These are phyloP conservation scores for Phytopythium cucurbitacearum DNA, from an alignment of 352 stramenopile genomes.

Conservation along the genomic window DNA sequence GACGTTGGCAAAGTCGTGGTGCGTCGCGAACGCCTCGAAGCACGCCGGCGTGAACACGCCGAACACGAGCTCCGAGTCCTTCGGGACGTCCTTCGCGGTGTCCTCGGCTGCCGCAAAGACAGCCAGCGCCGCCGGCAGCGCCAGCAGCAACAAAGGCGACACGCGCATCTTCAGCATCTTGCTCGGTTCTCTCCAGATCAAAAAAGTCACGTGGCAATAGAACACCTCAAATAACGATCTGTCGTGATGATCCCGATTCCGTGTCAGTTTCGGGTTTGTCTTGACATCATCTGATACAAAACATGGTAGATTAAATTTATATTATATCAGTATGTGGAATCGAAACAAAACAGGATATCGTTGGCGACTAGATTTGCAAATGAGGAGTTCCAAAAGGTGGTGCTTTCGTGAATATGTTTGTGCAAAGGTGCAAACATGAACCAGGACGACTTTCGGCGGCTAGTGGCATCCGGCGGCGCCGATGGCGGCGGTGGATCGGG, in stretches of 20 bases:
- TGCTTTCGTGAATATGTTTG: no score
- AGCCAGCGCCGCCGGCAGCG: constrained; percentile 3
- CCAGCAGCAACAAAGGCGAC: constrained; percentile 10
- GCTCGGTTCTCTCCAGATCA: background rate
- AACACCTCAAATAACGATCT: no score
- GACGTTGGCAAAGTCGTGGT: constrained; percentile 82
- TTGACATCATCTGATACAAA: no score
- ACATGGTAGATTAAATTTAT: no score
- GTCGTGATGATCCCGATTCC: no score
- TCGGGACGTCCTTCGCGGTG: background rate
- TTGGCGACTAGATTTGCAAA: background rate
- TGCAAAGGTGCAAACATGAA: constrained; percentile 33
- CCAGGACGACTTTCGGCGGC: constrained; percentile 72
- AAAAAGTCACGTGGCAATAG: constrained; percentile 2
- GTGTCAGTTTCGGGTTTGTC: no score
- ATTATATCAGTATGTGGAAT: no score
- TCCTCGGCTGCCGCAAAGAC: constrained; percentile 4
- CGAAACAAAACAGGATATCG: no score
- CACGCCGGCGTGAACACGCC: constrained; percentile 72
- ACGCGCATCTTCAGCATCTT: background rate
- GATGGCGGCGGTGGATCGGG: constrained; percentile 5
- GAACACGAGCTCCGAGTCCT: constrained; percentile 48
- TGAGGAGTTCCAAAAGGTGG: background rate
- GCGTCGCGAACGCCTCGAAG: constrained; percentile 74
- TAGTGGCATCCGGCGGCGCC: constrained; percentile 31